phyloP scores from a whole-genome alignment of 352 stramenopile genomes.

The Sclerospora graminicola region DNA sequence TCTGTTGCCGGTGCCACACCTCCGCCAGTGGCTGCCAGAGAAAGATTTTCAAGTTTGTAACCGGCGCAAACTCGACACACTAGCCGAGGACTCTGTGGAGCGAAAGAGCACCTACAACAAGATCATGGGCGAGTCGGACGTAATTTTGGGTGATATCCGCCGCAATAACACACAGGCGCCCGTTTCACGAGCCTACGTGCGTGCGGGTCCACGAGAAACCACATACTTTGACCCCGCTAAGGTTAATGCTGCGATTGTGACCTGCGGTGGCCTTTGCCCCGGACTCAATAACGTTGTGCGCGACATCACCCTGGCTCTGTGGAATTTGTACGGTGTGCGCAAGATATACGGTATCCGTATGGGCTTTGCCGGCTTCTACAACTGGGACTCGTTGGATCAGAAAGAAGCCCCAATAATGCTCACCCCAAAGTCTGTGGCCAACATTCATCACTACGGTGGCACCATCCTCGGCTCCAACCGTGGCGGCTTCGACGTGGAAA shows the following conservation, averaged over 20 bases:
- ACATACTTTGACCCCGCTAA: conserved; percentile 72
- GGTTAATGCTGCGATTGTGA: conserved; percentile 88
- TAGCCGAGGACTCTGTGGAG: conserved; percentile 40
- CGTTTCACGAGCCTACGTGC: conserved; percentile 68
- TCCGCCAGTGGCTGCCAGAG: conserved; percentile 59
- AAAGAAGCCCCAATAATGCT: conserved; percentile 74
- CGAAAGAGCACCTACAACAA: conserved; percentile 82
- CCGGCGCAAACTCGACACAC: conserved; percentile 71
- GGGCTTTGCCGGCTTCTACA: conserved; percentile 75
- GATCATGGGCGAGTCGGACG: conserved; percentile 74
- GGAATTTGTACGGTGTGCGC: conserved; percentile 78
- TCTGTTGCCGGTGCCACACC: conserved; percentile 62
- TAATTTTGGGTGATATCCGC: conserved; percentile 77
- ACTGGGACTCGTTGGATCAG: conserved; percentile 69
- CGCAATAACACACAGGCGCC: conserved; percentile 54
- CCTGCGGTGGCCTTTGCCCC: conserved; percentile 90
- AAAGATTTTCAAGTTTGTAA: conserved; percentile 42
- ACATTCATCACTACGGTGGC: conserved; percentile 86
- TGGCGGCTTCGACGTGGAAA: conserved; percentile 94
- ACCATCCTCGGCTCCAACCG: conserved; percentile 92
- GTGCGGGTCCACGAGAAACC: conserved; percentile 50
- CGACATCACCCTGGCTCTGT: conserved; percentile 92
- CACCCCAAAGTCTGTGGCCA: conserved; percentile 54
- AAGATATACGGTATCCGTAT: conserved; percentile 79
- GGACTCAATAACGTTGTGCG: conserved; percentile 98